A percentile compares a stretch with the other conserved stretches of the same genome.
Evolutionary conservation across 208 protist genomes (phyloP).

Genomic region (Blastocrithidia nonstop): DNA sequence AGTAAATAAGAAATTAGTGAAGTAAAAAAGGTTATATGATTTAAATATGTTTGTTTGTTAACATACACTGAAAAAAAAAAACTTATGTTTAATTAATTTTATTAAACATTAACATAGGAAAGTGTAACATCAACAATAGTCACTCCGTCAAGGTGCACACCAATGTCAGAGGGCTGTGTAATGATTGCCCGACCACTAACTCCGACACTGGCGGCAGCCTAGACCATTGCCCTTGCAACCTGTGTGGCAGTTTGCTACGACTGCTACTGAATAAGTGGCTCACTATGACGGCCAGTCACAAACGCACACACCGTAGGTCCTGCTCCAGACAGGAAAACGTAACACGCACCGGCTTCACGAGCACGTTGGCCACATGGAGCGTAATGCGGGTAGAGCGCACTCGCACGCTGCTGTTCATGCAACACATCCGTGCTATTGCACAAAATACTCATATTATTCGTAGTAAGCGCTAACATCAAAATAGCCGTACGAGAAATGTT

Average conservation of each 20-base stretch:
- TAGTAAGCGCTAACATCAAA: conserved; percentile 70
- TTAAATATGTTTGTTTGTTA: background rate
- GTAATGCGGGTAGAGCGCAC: conserved; percentile 66
- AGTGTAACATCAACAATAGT: too few species aligned
- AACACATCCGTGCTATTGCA: conserved; percentile 58
- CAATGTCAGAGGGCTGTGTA: conserved; percentile 60
- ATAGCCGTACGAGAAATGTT: conserved; percentile 84
- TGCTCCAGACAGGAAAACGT: conserved; percentile 66
- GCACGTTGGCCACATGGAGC: conserved; percentile 41
- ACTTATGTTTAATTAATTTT: conserved; percentile 1
- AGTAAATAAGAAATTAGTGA: conserved; percentile 6
- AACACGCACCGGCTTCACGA: conserved; percentile 38
- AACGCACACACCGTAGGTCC: conserved; percentile 70
- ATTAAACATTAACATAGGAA: too few species aligned
- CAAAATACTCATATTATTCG: conserved; percentile 45
- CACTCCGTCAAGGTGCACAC: conserved; percentile 50
- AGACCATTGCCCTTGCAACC: conserved; percentile 66
- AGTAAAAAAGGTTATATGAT: conserved; percentile 1
- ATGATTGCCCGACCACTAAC: conserved; percentile 59
- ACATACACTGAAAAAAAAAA: conserved; percentile 1
- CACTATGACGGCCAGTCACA: conserved; percentile 36
- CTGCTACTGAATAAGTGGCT: conserved; percentile 28
- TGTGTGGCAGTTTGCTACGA: conserved; percentile 34
- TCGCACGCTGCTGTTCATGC: conserved; percentile 70
- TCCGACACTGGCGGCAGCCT: conserved; percentile 27